Base-by-base conservation (phyloP, 2,329 filamentous ascomycete genomes). In the Fusarium begoniae region DNA sequence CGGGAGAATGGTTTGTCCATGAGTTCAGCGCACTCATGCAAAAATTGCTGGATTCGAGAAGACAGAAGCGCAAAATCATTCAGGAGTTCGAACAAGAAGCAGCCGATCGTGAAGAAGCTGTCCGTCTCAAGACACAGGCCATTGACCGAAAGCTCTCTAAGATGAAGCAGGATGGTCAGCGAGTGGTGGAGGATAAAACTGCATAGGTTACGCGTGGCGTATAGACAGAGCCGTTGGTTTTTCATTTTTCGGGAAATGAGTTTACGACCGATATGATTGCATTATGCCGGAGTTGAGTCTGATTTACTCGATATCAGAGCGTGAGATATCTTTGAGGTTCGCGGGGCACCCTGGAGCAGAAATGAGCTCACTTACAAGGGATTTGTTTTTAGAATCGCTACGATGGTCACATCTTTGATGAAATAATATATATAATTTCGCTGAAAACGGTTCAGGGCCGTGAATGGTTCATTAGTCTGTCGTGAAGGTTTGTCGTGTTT, bases 1-100 rank as follows among this genome's bases (percentile, higher is more conserved):
- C 88, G 3, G 89, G 89, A 10, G 88, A 90, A 72, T 91, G 89
- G 89, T 89, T 91, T 63, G 81, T 89, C 28, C 84, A 85, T 48
- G 86, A 85, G 69, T 90, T 91, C 69, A 81, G 84, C 13, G 82
- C 82, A 7, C 80, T 90, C 47, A 84, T 90, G 78, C 80, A 83
- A 68, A 82, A 81, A 59, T 79, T 90, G 70, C 85, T 84, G 66
- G 82, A 85, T 57, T 83, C 86, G 26, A 84, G 89, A 15, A 84
- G 84, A 65, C 81, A 80, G 20, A 90, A 89, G 80, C 84, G 89
- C 55, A 79, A 81, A 45, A 81, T 86, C 66, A 84, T 90, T 37
- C 82, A 84, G 37, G 79, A 81, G 32, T 90, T 89, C 67, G 89
- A 91, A 79, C 80, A 80, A 13, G 88, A 91, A 80, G 85, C 90